Percentiles rank a stretch among this genome's conserved stretches.
Conservation (phyloP, 306 rosid species). For the Arachis stenosperma region DNA sequence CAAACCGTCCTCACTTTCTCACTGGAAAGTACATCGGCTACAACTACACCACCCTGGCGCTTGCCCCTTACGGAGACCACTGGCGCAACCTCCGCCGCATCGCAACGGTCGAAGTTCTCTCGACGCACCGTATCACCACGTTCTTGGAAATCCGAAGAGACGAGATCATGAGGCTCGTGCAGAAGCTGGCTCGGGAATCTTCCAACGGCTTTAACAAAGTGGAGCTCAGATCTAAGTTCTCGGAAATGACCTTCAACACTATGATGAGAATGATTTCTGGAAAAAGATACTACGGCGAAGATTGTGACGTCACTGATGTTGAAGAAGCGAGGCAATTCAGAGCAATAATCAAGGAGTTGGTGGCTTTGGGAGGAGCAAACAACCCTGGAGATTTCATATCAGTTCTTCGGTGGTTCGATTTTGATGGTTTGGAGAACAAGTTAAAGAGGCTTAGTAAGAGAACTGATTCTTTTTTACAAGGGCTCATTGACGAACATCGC, state of each 20-base stretch:
- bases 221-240: constrained; percentile 39
- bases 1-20: constrained; percentile 53
- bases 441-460: constrained; percentile 28
- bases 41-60: constrained; percentile 40
- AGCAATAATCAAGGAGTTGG: constrained; percentile 23
- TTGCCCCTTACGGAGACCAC: constrained; percentile 57
- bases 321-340: constrained; percentile 43
- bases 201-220: constrained; percentile 30
- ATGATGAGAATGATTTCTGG: constrained; percentile 63
- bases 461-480: constrained; percentile 46
- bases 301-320: constrained; percentile 42
- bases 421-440: constrained; percentile 32
- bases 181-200: constrained; percentile 34
- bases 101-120: constrained; percentile 48
- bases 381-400: constrained; percentile 52
- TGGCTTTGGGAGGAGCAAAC: constrained; percentile 25
- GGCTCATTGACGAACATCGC: constrained; percentile 55
- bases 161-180: constrained; percentile 24
- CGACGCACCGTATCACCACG: constrained; percentile 37
- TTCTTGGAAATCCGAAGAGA: constrained; percentile 45
- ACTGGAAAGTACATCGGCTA: constrained; percentile 44
- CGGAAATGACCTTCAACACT: constrained; percentile 51
- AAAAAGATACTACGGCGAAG: constrained; percentile 54
- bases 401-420: constrained; percentile 46
- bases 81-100: constrained; percentile 79